These are phyloP conservation scores for Xenoacremonium recifei DNA, from an alignment of 2,329 filamentous ascomycete genomes.

Conservation along the genomic window DNA sequence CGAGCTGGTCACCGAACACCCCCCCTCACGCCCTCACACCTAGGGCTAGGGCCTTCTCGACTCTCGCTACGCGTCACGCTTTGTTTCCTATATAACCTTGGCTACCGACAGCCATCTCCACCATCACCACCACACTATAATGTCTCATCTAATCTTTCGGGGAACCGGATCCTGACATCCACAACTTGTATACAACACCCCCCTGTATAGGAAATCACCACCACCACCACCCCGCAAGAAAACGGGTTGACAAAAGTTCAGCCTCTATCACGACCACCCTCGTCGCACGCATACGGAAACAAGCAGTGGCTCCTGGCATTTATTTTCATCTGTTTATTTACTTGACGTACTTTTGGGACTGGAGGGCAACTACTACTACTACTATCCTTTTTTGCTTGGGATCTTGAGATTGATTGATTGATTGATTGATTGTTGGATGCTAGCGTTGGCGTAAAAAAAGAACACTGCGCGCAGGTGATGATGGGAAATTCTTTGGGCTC, in stretches of 20 bases:
- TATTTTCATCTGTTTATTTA: constrained; percentile 7
- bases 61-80: constrained; percentile 1
- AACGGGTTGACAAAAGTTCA: no score
- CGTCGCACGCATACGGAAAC: no score
- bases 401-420: constrained; percentile 16
- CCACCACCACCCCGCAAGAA: no score
- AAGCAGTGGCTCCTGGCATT: no score
- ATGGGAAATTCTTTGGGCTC: constrained; percentile 12
- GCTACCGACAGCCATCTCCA: no score
- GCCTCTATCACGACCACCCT: no score
- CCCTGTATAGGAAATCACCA: no score
- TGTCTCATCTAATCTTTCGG: constrained; percentile 13
- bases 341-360: constrained; percentile 11
- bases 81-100: constrained; percentile 3
- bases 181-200: constrained; percentile 26
- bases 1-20: constrained; percentile 52
- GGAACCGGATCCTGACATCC: constrained; percentile 14
- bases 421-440: constrained; percentile 27
- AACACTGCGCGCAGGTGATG: neutral
- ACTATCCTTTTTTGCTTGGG: no score
- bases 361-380: no score
- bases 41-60: no score
- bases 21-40: neutral
- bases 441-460: constrained; percentile 31
- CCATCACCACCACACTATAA: constrained; percentile 11